Conservation (phyloP, 2,329 filamentous ascomycete genomes). For the Podosphaera aphanis region DNA sequence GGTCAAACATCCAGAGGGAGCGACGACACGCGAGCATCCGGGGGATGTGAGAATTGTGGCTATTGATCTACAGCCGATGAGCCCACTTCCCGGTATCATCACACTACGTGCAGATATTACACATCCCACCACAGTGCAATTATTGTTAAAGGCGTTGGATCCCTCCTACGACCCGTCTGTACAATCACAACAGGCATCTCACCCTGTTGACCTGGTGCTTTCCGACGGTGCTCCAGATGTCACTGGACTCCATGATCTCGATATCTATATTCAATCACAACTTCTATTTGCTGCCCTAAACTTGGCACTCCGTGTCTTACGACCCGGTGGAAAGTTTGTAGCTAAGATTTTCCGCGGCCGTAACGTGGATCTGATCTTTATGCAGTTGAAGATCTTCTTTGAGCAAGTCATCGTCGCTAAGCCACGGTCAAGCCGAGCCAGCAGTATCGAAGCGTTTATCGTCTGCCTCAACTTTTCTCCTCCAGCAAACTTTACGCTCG, state of each 20-base stretch:
- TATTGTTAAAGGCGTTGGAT: constrained; percentile 67
- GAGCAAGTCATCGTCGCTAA: constrained; percentile 74
- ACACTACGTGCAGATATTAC: constrained; percentile 91
- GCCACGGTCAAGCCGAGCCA: constrained; percentile 80
- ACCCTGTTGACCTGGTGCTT: constrained; percentile 78
- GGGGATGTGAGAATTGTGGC: constrained; percentile 79
- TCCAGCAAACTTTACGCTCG: constrained; percentile 51
- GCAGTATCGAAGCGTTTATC: constrained; percentile 89
- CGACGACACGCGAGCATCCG: constrained; percentile 18
- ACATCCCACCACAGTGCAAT: constrained; percentile 79
- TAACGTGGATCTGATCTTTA: constrained; percentile 88
- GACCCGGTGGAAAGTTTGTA: constrained; percentile 84
- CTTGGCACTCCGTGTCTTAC: constrained; percentile 74
- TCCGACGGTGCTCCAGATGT: constrained; percentile 93
- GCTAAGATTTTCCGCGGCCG: constrained; percentile 92
- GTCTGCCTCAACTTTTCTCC: constrained; percentile 79
- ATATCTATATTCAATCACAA: constrained; percentile 95
- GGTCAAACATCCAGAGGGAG: constrained; percentile 9
- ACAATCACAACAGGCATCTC: constrained; percentile 31
- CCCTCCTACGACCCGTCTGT: constrained; percentile 33
- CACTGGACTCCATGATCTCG: constrained; percentile 84
- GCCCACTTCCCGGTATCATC: constrained; percentile 73
- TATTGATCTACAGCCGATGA: constrained; percentile 91
- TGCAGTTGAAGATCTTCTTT: constrained; percentile 82
- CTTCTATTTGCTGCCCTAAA: constrained; percentile 86